A percentile compares a stretch with the other conserved stretches of the same genome.
These are phyloP conservation scores for Dinochytrium kinnereticum DNA, from an alignment of 371 early-diverging fungal species.

Conservation along the genomic window DNA sequence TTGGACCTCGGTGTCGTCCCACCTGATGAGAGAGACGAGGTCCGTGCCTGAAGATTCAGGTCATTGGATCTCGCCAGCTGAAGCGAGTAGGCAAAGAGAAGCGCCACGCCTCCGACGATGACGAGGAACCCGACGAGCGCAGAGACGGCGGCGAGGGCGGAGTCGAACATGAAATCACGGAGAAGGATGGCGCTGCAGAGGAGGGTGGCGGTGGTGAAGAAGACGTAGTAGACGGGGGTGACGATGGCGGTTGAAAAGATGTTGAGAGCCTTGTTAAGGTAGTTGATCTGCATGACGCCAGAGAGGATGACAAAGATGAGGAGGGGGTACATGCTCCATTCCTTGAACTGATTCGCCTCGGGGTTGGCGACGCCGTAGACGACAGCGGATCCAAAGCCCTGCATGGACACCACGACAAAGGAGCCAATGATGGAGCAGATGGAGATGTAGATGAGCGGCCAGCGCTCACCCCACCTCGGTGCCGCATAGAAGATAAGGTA, in stretches of 20 bases:
- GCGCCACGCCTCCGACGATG: conserved; percentile 31
- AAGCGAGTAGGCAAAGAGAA: conserved; percentile 12
- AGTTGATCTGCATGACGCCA: conserved; percentile 50
- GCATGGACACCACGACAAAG: conserved; percentile 48
- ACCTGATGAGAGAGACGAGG: neutral
- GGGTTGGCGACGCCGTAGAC: conserved; percentile 38
- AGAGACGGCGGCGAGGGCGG: conserved; percentile 26
- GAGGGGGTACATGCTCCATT: conserved; percentile 49
- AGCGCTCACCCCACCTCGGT: conserved; percentile 50
- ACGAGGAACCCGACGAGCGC: conserved; percentile 45
- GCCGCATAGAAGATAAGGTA: conserved; percentile 76
- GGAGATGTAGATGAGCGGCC: conserved; percentile 83
- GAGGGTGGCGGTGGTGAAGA: conserved; percentile 58
- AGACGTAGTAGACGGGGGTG: conserved; percentile 64
- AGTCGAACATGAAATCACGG: conserved; percentile 39
- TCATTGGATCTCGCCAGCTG: neutral
- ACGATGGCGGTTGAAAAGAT: conserved; percentile 56
- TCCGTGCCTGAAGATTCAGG: neutral
- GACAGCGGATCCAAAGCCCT: conserved; percentile 55
- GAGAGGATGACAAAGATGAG: conserved; percentile 43
- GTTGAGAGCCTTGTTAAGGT: conserved; percentile 51
- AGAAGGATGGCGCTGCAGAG: conserved; percentile 49
- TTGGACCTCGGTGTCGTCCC: too few relatives aligned
- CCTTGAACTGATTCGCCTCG: conserved; percentile 45
- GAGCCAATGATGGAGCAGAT: conserved; percentile 91